Conservation (phyloP, 2,329 filamentous ascomycete genomes). For the Venturia oleaginea region DNA sequence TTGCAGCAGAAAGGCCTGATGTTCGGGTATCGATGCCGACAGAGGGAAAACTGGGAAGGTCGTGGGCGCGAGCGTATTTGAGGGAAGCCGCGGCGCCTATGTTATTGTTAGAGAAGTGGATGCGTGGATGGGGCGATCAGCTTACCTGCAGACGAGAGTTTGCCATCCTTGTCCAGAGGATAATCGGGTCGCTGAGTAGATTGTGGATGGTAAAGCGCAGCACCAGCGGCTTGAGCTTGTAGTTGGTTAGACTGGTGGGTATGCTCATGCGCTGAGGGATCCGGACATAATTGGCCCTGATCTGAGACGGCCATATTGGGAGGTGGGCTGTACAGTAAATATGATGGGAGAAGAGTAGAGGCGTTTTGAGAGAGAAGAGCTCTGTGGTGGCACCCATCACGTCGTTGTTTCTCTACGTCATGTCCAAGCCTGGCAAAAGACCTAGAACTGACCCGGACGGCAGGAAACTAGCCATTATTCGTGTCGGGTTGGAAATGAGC, state of each 20-base stretch:
- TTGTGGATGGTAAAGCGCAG: constrained; percentile 48
- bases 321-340: not conserved
- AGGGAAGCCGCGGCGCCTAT: constrained; percentile 50
- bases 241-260: constrained; percentile 26
- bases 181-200: constrained; percentile 21
- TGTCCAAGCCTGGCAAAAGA: not conserved
- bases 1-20: constrained; percentile 67
- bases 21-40: constrained; percentile 47
- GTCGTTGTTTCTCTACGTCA: not conserved
- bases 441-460: not conserved
- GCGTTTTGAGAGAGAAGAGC: too few species aligned
- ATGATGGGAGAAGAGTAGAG: not conserved
- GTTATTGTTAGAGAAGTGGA: not conserved
- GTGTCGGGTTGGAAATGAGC: not conserved
- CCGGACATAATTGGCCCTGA: constrained; percentile 25
- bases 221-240: constrained; percentile 48
- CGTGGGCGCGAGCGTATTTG: constrained; percentile 62
- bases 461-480: not conserved
- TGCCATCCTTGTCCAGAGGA: constrained; percentile 43
- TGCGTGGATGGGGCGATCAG: constrained; percentile 11
- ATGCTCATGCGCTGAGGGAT: constrained; percentile 35
- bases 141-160: constrained; percentile 49
- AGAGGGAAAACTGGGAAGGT: constrained; percentile 67
- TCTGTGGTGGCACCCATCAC: not conserved
- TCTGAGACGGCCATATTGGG: not conserved